Evolutionary conservation across 495 filamentous ascomycete genomes (phyloP).

Genomic region (Melanomma pulvis-pyrius): DNA sequence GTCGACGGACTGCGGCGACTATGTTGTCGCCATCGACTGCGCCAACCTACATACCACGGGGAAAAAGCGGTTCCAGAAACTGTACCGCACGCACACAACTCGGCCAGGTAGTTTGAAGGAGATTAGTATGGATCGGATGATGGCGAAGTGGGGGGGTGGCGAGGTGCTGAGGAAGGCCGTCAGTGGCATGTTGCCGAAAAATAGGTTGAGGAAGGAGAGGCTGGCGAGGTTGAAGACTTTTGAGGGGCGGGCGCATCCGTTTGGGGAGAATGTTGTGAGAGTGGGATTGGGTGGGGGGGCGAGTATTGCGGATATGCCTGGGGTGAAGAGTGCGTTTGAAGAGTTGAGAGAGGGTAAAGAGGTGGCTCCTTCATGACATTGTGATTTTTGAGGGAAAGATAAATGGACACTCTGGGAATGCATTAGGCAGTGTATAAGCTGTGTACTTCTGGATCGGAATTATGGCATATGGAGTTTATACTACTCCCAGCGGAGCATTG

Average conservation of each 20-base stretch:
- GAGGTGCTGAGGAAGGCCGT: constrained; percentile 93
- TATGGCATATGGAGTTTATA: not conserved
- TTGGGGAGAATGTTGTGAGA: constrained; percentile 81
- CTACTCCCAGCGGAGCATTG: not conserved
- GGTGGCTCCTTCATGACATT: not conserved
- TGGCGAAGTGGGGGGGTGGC: constrained; percentile 89
- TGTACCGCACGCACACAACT: constrained; percentile 92
- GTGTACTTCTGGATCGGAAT: constrained; percentile 5
- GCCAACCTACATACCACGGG: constrained; percentile 84
- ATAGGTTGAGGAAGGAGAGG: constrained; percentile 80
- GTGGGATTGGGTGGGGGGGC: constrained; percentile 48
- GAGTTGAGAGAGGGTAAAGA: constrained; percentile 28
- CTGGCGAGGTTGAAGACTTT: constrained; percentile 93
- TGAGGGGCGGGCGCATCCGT: constrained; percentile 87
- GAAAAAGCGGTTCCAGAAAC: constrained; percentile 89
- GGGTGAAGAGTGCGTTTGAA: constrained; percentile 49
- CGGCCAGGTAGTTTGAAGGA: constrained; percentile 81
- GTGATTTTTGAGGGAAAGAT: not conserved
- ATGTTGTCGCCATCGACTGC: constrained; percentile 92
- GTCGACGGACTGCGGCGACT: constrained; percentile 96
- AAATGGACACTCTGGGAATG: not conserved
- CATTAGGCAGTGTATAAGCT: not conserved
- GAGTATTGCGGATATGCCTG: constrained; percentile 46
- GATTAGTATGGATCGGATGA: constrained; percentile 93
- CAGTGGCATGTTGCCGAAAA: constrained; percentile 97